Base-by-base conservation (phyloP, 306 rosid genomes). In the Lithocarpus polystachyus region DNA sequence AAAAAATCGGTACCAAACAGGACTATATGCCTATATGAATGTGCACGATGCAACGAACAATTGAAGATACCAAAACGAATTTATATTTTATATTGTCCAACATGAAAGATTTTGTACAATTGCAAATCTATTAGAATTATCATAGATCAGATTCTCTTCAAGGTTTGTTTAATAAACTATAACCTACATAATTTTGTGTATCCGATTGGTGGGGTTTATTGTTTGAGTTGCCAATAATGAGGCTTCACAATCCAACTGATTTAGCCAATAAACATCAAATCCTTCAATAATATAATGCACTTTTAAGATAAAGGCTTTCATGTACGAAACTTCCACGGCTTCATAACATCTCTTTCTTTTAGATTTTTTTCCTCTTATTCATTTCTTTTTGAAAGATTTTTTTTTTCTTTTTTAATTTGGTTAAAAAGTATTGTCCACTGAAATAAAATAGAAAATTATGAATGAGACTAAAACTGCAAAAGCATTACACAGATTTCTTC, bases 161-260 rank as follows among this genome's bases (percentile, higher is more conserved):
- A 73, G 71, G 74, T 31, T 74, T 76, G 84, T 80, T 82, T 20
- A 71, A 70, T 56, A 26, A 69, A n/a, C 33, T 24, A 61, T 40
- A 77, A 80, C 65, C 75, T 31, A n/a, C 24, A 65, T 67, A 79
- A 75, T 53, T 57, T 68, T 26, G 45, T 56, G 19, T 52, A 52
- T 37, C 77, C 77, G 80, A 82, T 51, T 76, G 87, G 80, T 80
- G 74, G 75, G 80, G 77, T 77, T 84, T 76, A 12, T 26, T 37
- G 12, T 75, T 75, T 54, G 74, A 33, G 48, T 62, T 84, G 84
- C 84, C 84, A 80, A 76, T 26, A 56, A 56, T 79, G 71, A 72
- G 15, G 78, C 52, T 56, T 71, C 53, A 1, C 52, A 70, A 22
- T 37, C 61, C 78, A 71, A 69, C 64, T 55, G 17, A 71, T 65